Evolutionary conservation across 495 filamentous ascomycete genomes (phyloP).

Genomic region (Annulohypoxylon stygium): DNA sequence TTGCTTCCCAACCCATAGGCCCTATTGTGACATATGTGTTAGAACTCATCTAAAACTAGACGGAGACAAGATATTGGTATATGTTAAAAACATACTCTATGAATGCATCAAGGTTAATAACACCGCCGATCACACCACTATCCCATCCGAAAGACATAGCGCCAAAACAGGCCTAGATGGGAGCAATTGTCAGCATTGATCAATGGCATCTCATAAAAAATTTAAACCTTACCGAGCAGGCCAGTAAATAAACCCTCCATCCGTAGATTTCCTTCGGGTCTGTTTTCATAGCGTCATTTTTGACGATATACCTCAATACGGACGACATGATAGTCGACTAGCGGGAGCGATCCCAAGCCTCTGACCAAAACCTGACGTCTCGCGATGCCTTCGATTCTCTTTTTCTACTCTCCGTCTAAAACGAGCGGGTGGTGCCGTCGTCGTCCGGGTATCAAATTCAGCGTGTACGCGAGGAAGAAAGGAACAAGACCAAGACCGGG

Average conservation of each 20-base stretch:
- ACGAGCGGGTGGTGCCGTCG: constrained; percentile 11
- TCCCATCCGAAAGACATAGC: constrained; percentile 80
- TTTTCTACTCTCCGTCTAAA: constrained; percentile 14
- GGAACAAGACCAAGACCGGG: constrained; percentile 17
- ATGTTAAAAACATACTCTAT: constrained; percentile 38
- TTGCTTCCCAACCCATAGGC: constrained; percentile 52
- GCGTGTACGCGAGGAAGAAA: constrained; percentile 31
- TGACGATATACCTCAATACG: constrained; percentile 74
- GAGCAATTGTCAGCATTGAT: constrained; percentile 23
- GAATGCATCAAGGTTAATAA: constrained; percentile 66
- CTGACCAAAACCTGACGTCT: constrained; percentile 18
- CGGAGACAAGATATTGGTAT: background rate
- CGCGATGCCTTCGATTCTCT: constrained; percentile 8
- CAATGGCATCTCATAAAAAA: background rate
- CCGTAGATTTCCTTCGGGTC: constrained; percentile 84
- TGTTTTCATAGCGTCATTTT: constrained; percentile 82
- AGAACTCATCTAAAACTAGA: constrained; percentile 54
- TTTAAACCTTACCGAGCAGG: constrained; percentile 68
- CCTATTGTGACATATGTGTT: constrained; percentile 50
- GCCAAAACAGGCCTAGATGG: constrained; percentile 74
- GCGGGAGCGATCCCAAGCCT: constrained; percentile 32
- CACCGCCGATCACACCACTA: constrained; percentile 75
- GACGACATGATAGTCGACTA: constrained; percentile 40
- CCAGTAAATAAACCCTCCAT: constrained; percentile 78
- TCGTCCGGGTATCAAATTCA: constrained; percentile 16